Percentiles rank a stretch among this genome's conserved stretches.
phyloP scores from a whole-genome alignment of 1,284 basidiomycete species.

The Melampsora larici-populina region DNA sequence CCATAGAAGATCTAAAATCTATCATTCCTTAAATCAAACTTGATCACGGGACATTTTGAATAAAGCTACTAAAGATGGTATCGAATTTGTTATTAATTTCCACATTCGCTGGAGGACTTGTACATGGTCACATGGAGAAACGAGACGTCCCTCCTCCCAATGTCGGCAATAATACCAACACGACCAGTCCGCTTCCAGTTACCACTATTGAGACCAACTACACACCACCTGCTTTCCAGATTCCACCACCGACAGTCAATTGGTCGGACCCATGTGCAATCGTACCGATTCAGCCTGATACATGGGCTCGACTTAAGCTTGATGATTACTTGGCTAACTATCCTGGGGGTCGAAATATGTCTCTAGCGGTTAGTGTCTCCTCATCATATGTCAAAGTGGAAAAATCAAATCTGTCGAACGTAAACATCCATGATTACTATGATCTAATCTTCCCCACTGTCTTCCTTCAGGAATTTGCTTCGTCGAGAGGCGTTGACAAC shows the following conservation, averaged over 20 bases:
- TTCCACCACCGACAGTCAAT: conserved; percentile 2
- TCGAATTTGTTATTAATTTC: neutral
- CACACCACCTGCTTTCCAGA: neutral
- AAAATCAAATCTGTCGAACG: neutral
- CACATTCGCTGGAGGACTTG: neutral
- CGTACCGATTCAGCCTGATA: conserved; percentile 18
- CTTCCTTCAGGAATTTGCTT: conserved; percentile 15
- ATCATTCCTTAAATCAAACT: neutral
- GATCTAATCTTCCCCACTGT: neutral
- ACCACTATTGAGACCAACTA: neutral
- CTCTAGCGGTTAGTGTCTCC: conserved; percentile 8
- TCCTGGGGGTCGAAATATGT: conserved; percentile 20
- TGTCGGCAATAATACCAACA: neutral
- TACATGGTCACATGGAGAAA: neutral
- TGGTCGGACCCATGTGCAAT: conserved; percentile 38
- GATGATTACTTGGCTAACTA: conserved; percentile 30
- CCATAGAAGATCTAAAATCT: neutral
- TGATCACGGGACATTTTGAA: neutral
- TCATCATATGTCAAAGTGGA: neutral
- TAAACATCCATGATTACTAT: neutral
- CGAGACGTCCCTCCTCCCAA: neutral
- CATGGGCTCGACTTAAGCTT: conserved; percentile 23
- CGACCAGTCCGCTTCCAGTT: neutral
- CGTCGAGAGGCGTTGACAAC: conserved; percentile 19
- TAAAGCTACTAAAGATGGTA: neutral